phyloP scores from a whole-genome alignment of 768 basidiomycete species.

The Trametopsis cervina region DNA sequence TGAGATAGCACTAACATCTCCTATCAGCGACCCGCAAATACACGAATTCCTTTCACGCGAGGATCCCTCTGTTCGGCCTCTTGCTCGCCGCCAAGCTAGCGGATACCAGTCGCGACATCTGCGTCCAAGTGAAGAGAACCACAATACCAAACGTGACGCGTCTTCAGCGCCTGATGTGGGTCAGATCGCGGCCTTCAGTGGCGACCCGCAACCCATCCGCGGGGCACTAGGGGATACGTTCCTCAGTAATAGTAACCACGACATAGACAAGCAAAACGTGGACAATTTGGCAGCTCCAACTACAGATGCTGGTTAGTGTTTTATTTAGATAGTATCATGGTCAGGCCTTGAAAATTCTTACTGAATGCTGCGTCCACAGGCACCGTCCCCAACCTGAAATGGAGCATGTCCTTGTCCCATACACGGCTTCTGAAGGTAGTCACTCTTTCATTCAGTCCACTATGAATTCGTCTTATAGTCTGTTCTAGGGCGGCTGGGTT shows the following conservation, averaged over 20 bases:
- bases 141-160: conserved; percentile 14
- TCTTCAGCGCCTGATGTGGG: conserved; percentile 18
- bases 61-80: not conserved
- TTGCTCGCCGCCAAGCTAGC: conserved; percentile 14
- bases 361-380: conserved; percentile 8
- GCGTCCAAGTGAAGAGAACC: conserved; percentile 10
- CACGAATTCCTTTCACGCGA: not conserved
- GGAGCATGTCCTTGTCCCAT: conserved; percentile 21
- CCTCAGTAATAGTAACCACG: conserved; percentile 17
- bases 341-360: not conserved
- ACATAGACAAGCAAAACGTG: conserved; percentile 18
- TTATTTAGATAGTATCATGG: too few species aligned
- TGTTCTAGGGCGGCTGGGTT: conserved; percentile 21
- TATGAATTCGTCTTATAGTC: not conserved
- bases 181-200: conserved; percentile 17
- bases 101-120: conserved; percentile 16
- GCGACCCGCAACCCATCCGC: conserved; percentile 18
- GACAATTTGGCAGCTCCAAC: conserved; percentile 21
- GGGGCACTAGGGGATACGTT: conserved; percentile 16
- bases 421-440: conserved; percentile 19
- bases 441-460: not conserved
- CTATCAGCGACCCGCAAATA: not conserved
- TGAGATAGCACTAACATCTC: not conserved
- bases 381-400: conserved; percentile 21
- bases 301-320: conserved; percentile 16